Evolutionary conservation across 768 basidiomycete species (phyloP).

Genomic region (Dacryopinax primogenitus): DNA sequence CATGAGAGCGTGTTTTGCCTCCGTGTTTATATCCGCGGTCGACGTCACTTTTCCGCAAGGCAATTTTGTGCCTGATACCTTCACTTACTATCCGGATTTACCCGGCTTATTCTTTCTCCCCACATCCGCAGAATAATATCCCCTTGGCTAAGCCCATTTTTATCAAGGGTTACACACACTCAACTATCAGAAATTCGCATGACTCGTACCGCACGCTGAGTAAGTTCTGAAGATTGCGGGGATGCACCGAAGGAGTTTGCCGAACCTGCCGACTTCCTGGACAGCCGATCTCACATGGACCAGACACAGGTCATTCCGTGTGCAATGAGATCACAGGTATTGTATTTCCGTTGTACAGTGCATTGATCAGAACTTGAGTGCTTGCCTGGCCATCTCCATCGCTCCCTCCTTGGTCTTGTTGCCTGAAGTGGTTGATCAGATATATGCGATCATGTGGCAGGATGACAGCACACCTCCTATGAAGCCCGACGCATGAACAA

Average conservation of each 20-base stretch:
- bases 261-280: background rate
- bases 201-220: background rate
- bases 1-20: no score
- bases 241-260: background rate
- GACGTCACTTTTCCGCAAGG: background rate
- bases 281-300: background rate
- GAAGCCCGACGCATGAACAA: constrained; percentile 92
- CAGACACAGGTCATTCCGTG: background rate
- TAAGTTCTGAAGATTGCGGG: background rate
- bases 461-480: constrained; percentile 59
- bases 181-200: background rate
- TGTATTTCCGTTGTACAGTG: background rate
- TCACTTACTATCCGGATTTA: background rate
- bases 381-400: constrained; percentile 59
- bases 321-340: background rate
- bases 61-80: constrained; percentile 1
- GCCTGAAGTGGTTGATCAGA: constrained; percentile 33
- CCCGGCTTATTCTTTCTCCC: background rate
- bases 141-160: background rate
- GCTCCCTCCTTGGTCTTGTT: constrained; percentile 86
- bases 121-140: background rate
- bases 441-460: constrained; percentile 8
- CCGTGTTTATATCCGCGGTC: constrained; percentile 8
- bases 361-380: constrained; percentile 32
- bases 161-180: background rate